These are phyloP conservation scores for Aspergillus olivimuriae DNA, from an alignment of 495 filamentous ascomycete species.

Conservation along the genomic window DNA sequence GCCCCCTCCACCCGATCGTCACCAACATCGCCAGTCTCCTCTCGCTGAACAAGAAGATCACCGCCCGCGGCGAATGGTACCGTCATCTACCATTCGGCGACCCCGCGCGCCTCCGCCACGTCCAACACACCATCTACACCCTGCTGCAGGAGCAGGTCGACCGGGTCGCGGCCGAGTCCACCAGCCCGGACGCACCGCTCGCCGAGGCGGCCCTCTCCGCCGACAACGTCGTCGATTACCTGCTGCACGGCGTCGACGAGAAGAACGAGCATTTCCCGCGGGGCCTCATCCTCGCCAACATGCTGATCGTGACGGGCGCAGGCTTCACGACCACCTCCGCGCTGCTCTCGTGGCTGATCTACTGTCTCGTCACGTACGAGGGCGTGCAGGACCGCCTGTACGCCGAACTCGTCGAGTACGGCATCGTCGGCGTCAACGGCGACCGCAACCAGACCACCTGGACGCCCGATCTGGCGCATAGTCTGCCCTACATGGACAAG, in stretches of 20 bases:
- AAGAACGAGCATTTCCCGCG: constrained; percentile 46
- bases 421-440: constrained; percentile 20
- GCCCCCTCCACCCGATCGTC: constrained; percentile 33
- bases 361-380: constrained; percentile 41
- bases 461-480: constrained; percentile 35
- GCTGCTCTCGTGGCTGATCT: constrained; percentile 49
- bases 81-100: constrained; percentile 45
- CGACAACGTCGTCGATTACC: constrained; percentile 40
- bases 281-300: constrained; percentile 23
- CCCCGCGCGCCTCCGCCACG: constrained; percentile 27
- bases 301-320: constrained; percentile 38
- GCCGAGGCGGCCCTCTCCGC: constrained; percentile 42
- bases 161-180: constrained; percentile 11
- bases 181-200: constrained; percentile 33
- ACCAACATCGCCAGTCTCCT: constrained; percentile 30
- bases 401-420: constrained; percentile 45
- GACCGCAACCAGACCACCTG: constrained; percentile 16
- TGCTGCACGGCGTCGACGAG: constrained; percentile 38
- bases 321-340: constrained; percentile 50
- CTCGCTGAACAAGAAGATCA: constrained; percentile 46
- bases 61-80: constrained; percentile 42
- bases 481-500: constrained; percentile 43
- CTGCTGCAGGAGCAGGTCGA: constrained; percentile 20
- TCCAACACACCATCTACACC: constrained; percentile 18
- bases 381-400: constrained; percentile 46